Conservation (phyloP, 148 eudicot species). For the Rhododendron mucronatum region DNA sequence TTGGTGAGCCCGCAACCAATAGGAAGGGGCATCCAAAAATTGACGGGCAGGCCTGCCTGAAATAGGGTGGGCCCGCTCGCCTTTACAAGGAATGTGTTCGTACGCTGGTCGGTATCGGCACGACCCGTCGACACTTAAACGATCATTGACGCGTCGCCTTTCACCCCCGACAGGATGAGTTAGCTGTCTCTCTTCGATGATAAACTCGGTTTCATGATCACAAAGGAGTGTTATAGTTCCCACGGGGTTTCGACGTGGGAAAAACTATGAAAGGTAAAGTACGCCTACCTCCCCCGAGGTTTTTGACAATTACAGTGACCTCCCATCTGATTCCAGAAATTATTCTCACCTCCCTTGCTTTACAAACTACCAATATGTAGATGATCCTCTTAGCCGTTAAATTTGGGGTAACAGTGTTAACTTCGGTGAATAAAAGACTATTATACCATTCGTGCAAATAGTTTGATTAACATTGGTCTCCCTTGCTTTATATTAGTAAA, state of each 20-base stretch:
- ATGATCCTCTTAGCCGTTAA: too few relatives aligned
- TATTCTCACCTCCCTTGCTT: too few relatives aligned
- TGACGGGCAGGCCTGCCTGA: conserved; percentile 30
- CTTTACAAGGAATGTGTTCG: conserved; percentile 26
- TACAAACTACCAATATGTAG: too few relatives aligned
- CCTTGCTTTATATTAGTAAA: too few relatives aligned
- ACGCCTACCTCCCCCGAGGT: too few relatives aligned
- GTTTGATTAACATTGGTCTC: too few relatives aligned
- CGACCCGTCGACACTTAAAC: conserved; percentile 36
- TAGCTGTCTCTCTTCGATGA: background rate
- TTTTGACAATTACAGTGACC: too few relatives aligned
- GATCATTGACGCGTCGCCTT: conserved; percentile 41
- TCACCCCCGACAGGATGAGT: conserved; percentile 44
- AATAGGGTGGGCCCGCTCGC: conserved; percentile 22
- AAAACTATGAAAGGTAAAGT: background rate
- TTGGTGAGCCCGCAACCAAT: background rate
- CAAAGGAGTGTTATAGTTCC: background rate
- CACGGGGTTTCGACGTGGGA: background rate
- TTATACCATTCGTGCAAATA: too few relatives aligned
- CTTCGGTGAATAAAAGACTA: too few relatives aligned
- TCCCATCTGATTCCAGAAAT: too few relatives aligned
- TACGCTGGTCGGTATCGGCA: conserved; percentile 28
- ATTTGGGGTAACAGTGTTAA: too few relatives aligned
- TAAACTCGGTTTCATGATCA: background rate
- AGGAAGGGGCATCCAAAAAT: conserved; percentile 33